Conservation (phyloP, 2,329 filamentous ascomycete genomes). For the Dothidotthia symphoricarpi region DNA sequence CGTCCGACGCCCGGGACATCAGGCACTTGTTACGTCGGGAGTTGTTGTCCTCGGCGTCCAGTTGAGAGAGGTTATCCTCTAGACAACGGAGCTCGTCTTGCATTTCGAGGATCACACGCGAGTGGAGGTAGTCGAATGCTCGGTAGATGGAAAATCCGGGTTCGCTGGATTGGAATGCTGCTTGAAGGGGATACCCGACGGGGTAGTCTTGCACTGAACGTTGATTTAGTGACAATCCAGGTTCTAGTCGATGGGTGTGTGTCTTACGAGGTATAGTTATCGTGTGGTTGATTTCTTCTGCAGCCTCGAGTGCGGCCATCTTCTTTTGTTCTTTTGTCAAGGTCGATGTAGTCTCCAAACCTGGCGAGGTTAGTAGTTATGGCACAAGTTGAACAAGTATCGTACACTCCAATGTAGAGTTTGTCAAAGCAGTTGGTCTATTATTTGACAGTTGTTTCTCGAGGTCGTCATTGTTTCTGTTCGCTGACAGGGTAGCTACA, state of each 20-base stretch:
- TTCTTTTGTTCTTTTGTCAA: no score
- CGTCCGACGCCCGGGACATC: conserved; percentile 1
- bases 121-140: conserved; percentile 34
- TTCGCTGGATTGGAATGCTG: conserved; percentile 40
- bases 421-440: no score
- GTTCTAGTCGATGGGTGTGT: background rate
- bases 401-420: no score
- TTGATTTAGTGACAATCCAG: background rate
- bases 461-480: no score
- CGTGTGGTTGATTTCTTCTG: conserved; percentile 8
- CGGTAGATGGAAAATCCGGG: conserved; percentile 38
- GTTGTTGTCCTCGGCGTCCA: conserved; percentile 18
- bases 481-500: no score
- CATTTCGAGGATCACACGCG: conserved; percentile 33
- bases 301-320: no score
- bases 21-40: conserved; percentile 1
- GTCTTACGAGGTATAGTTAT: conserved; percentile 14
- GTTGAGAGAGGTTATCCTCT: conserved; percentile 24
- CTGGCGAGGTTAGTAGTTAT: no score
- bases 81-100: conserved; percentile 37
- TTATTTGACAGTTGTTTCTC: no score
- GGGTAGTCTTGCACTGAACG: conserved; percentile 27
- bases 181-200: conserved; percentile 31
- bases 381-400: no score
- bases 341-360: no score